Evolutionary conservation across 306 rosid genomes (phyloP), one percentile per base, ranked within the genome.

Genomic region (Dicorynia guianensis): DNA sequence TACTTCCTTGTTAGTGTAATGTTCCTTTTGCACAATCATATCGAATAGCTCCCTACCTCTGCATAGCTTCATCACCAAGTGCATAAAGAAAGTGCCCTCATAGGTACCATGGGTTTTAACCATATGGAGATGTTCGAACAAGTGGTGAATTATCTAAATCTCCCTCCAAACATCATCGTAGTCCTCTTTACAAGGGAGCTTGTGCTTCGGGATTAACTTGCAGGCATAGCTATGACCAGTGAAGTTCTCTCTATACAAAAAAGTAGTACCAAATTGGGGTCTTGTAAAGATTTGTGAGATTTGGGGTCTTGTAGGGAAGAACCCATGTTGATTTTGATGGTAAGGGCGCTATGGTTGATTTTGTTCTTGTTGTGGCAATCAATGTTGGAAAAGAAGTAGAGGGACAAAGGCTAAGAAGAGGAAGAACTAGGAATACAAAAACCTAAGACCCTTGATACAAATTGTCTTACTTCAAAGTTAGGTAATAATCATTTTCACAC

Each of bases 111-210:
- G 80, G 50, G 85, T 87, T 46, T 82, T 76, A 1, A 87, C 91
- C 0, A 87, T 84, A 62, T 87, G 44, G 0, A 79, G 38, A 19
- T 85, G 76, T 14, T 78, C 91, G 0, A 87, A 80, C 33, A 87
- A 54, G 47, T 85, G 91, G 65, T 85, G 89, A 89, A 87, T 87
- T 72, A 87, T 87, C 80, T 87, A 85, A 87, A 87, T 87, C 85
- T 87, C 89, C 55, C 84, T 81, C 89, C 85, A 82, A 36, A 85
- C 91, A 13, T 85, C 91, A 6, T 87, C 91, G 25, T 82, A 78
- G 50, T 87, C 91, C 57, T 87, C 91, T 30, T 76, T 76, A 72
- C 84, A 87, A 15, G 79, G 30, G 0, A 87, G 83, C 63, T 87
- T 84, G 11, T 86, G 65, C 70, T 85, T 85, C 1, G 85, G 87